Base-by-base conservation (phyloP, 768 basidiomycete genomes). In the Boletales sp. region DNA sequence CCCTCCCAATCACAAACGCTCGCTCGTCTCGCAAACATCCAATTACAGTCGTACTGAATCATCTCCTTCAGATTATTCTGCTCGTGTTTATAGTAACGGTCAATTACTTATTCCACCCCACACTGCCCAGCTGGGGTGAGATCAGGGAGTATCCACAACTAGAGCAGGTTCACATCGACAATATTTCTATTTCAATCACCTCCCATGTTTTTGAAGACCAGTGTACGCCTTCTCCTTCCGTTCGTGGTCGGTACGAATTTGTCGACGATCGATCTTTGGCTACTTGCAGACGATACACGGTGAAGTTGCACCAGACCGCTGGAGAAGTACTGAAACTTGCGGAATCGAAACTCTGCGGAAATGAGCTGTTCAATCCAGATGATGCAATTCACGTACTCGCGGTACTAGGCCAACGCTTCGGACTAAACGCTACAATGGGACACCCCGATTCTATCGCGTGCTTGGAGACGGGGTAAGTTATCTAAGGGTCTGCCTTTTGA, bases 81-180 rank as follows among this genome's bases (percentile, higher is more conserved):
- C 17, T 8, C 40, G 48, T 4, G 13, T 49, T 14, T 17, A 40
- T 2, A 5, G n/a, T 1, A 0, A 0, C 3, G 43, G 57, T 1
- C 6, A 40, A 11, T 12, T 18, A 9, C 38, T 48, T 8, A 55
- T 59, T 19, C 40, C 18, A 0, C 45, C 58, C n/a, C 48, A 47
- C 30, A 53, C 48, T n/a, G n/a, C n/a, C 0, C 45, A 40, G 14
- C 43, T 60, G 0, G 55, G 55, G 27, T 60, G 59, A 55, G 59
- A 61, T n/a, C 59, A 57, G 9, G 6, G 9, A 13, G 59, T 59
- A 4, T n/a, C 1, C 3, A 13, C 8, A 8, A 1, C 37, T 52
- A 0, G 24, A 6, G 37, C 17, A 15, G 24, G n/a, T 48, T 6
- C 14, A 29, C 9, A 7, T 41, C 5, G 45, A 57, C 8, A 12